Conservation (phyloP, 2,329 filamentous ascomycete genomes). For the Bipolaris sorokiniana region DNA sequence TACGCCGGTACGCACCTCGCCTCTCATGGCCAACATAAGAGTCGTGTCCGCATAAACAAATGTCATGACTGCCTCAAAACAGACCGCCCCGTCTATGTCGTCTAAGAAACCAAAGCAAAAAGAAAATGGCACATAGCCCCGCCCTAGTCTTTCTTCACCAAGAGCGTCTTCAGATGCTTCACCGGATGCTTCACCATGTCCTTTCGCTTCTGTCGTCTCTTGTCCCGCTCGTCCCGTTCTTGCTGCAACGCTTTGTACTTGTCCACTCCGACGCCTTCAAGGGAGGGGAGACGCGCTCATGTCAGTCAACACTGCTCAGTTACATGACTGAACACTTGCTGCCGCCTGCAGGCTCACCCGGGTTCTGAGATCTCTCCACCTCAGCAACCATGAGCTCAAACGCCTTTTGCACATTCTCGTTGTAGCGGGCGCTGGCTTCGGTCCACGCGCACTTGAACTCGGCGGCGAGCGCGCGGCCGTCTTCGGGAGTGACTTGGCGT, state of each 20-base stretch:
- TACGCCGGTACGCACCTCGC: conserved; percentile 35
- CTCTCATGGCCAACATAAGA: conserved; percentile 11
- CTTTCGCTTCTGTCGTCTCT: conserved; percentile 5
- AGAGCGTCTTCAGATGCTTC: not conserved
- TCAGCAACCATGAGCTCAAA: conserved; percentile 95
- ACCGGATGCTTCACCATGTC: conserved; percentile 4
- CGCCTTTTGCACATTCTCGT: conserved; percentile 89
- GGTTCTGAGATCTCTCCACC: conserved; percentile 93
- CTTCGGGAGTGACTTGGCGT: conserved; percentile 84
- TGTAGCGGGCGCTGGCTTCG: conserved; percentile 91
- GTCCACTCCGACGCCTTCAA: conserved; percentile 12
- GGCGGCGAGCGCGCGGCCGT: conserved; percentile 82
- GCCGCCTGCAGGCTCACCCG: conserved; percentile 78
- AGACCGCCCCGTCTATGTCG: conserved; percentile 24
- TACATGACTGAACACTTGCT: conserved; percentile 89
- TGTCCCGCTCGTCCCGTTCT: conserved; percentile 2
- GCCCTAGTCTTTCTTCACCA: conserved; percentile 2
- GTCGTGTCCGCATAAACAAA: conserved; percentile 1
- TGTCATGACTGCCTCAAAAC: conserved; percentile 6
- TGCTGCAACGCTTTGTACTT: conserved; percentile 5
- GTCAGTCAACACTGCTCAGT: conserved; percentile 28
- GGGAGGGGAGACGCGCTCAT: conserved; percentile 9
- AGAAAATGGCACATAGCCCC: not conserved
- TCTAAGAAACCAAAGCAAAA: conserved; percentile 20
- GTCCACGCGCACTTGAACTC: conserved; percentile 93